phyloP scores from a whole-genome alignment of 768 basidiomycete genomes.

The Phylloporus arenicola region DNA sequence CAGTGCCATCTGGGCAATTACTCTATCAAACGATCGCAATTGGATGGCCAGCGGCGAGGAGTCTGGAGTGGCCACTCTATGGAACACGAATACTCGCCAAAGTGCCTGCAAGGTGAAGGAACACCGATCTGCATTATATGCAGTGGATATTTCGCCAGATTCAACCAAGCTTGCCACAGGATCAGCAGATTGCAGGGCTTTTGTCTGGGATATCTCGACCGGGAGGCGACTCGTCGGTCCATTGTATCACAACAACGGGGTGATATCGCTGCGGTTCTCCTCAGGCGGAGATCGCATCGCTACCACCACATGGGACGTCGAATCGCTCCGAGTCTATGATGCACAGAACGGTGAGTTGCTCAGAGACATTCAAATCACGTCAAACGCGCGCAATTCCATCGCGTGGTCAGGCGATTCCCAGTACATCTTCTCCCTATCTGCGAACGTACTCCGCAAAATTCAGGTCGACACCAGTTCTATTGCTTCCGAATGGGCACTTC shows the following conservation, averaged over 20 bases:
- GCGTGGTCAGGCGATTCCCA: neutral
- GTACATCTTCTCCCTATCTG: neutral
- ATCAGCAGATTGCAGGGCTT: neutral
- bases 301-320: neutral
- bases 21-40: neutral
- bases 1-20: neutral
- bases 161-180: slow-evolving; percentile 6
- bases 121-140: neutral
- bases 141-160: slow-evolving; percentile 2
- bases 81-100: neutral
- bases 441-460: neutral
- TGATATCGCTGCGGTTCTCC: slow-evolving; percentile 3
- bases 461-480: neutral
- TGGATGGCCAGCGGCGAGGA: slow-evolving; percentile 1
- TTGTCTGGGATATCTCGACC: slow-evolving; percentile 3
- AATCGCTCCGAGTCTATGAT: neutral
- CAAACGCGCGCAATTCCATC: neutral
- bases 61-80: neutral
- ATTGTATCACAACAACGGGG: slow-evolving; percentile 1
- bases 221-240: slow-evolving; percentile 5
- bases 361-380: neutral
- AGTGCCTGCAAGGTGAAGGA: neutral
- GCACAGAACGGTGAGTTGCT: neutral
- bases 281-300: neutral
- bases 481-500: neutral